These are phyloP conservation scores for Perilla frutescens DNA, from an alignment of 257 asterid species.

Conservation along the genomic window DNA sequence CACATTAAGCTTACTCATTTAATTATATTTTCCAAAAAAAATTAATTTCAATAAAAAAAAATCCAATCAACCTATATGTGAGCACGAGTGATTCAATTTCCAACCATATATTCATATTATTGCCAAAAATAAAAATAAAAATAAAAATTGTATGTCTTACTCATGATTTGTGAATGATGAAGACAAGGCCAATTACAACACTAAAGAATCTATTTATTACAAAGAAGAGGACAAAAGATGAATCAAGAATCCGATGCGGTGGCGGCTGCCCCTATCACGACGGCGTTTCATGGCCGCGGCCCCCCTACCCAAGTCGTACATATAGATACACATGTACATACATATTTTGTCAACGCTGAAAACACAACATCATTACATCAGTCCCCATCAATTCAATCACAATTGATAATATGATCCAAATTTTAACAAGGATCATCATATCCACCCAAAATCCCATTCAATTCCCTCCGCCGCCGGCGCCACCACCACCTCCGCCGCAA, in stretches of 20 bases:
- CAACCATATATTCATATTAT: too few relatives aligned
- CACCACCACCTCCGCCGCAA: conserved; percentile 36
- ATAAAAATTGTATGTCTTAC: too few relatives aligned
- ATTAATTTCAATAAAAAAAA: too few relatives aligned
- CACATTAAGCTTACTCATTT: too few relatives aligned
- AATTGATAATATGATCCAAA: conserved; percentile 10
- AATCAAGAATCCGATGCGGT: not conserved
- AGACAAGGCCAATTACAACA: too few relatives aligned
- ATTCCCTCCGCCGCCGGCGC: conserved; percentile 3
- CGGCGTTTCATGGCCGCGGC: not conserved
- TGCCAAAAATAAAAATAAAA: too few relatives aligned
- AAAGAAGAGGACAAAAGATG: not conserved
- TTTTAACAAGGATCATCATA: not conserved
- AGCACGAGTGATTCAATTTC: too few relatives aligned
- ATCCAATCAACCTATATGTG: too few relatives aligned
- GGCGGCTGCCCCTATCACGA: not conserved
- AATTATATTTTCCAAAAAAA: too few relatives aligned
- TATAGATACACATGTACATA: not conserved
- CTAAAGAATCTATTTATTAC: not conserved
- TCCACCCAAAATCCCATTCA: conserved; percentile 4
- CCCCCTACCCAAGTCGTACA: not conserved
- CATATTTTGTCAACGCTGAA: conserved; percentile 19
- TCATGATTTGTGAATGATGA: too few relatives aligned
- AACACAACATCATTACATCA: conserved; percentile 15
- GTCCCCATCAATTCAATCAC: conserved; percentile 27